Conservation (phyloP, 257 asterid species). For the Eustoma russellianum region DNA sequence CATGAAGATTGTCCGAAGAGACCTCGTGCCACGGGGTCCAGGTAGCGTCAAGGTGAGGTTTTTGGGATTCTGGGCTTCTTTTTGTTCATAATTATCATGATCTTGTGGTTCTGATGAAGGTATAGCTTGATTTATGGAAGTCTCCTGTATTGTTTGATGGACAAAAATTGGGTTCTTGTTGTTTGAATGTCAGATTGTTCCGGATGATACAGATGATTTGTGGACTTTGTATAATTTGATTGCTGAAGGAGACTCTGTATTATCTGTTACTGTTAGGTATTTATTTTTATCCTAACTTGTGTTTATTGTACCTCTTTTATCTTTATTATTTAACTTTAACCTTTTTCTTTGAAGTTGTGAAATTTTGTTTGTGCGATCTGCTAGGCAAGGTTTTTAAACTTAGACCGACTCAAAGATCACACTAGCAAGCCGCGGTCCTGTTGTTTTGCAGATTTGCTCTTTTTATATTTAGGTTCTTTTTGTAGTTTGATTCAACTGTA, state of each 20-base stretch:
- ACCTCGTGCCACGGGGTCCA: conserved; percentile 49
- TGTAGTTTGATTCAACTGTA: too few relatives aligned
- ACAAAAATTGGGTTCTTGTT: background rate
- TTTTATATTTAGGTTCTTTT: too few relatives aligned
- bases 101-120: background rate
- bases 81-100: background rate
- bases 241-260: conserved; percentile 58
- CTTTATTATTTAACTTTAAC: background rate
- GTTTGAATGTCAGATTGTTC: conserved; percentile 48
- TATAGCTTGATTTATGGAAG: background rate
- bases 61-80: background rate
- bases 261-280: conserved; percentile 74
- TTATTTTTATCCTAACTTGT: background rate
- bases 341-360: too few relatives aligned
- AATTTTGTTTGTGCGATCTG: too few relatives aligned
- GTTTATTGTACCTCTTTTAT: background rate
- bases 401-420: too few relatives aligned
- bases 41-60: conserved; percentile 78
- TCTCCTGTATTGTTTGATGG: background rate
- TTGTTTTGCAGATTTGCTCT: too few relatives aligned
- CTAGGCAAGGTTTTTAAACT: too few relatives aligned
- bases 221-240: conserved; percentile 86
- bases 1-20: conserved; percentile 73
- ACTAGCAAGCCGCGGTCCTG: too few relatives aligned
- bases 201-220: conserved; percentile 90